These are phyloP conservation scores for Cystobasidiopsis lactophilus DNA, from an alignment of 768 basidiomycete species.

Conservation along the genomic window DNA sequence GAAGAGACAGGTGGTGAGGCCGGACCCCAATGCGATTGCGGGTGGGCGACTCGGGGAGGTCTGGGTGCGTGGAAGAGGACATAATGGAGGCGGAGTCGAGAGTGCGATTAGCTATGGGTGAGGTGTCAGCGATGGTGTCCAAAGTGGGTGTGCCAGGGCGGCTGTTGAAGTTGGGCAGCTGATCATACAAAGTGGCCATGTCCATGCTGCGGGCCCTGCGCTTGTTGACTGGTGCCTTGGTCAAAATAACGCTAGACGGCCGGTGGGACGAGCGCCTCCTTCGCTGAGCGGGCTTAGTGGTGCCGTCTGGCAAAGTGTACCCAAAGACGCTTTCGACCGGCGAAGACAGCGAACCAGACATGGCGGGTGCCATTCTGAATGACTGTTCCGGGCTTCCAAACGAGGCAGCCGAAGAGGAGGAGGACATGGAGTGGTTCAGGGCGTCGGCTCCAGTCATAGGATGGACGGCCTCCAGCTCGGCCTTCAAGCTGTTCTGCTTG, in stretches of 20 bases:
- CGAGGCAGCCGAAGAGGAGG: no score
- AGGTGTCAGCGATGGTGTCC: background rate
- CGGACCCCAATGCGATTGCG: background rate
- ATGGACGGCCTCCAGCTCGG: background rate
- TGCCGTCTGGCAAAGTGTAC: background rate
- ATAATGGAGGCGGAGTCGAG: no score
- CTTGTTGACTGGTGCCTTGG: background rate
- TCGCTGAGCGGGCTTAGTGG: background rate
- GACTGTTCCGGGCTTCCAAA: no score
- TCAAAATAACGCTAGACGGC: background rate
- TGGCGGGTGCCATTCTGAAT: no score
- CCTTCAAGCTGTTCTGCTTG: conserved; percentile 7
- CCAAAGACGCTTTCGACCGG: background rate
- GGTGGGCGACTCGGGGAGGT: background rate
- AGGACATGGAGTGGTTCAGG: no score
- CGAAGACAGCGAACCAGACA: no score
- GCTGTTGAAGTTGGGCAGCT: background rate
- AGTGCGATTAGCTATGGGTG: background rate
- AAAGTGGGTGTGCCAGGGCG: background rate
- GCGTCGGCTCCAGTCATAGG: no score
- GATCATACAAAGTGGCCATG: background rate
- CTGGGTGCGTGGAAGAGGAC: no score
- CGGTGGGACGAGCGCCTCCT: background rate
- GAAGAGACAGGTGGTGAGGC: background rate
- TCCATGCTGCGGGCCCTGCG: background rate